Evolutionary conservation across 2,329 filamentous ascomycete species (phyloP), one percentile per base, ranked within the genome.

Genomic region (Botrytis sinoallii): DNA sequence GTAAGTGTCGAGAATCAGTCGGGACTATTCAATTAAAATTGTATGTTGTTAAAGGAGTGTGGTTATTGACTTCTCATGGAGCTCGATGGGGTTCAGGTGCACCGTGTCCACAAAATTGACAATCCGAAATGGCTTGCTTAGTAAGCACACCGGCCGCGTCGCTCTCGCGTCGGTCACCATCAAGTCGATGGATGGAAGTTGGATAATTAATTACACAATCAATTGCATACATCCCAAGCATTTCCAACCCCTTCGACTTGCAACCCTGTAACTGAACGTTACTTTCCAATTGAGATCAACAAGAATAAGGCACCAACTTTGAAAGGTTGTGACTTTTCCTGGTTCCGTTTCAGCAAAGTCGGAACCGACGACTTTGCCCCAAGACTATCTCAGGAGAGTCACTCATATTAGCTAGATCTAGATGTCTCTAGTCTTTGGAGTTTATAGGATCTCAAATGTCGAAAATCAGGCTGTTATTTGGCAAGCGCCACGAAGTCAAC

Each of bases 61-160:
- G 52, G 52, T 68, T 42, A n/a, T 70, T 70, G 52, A 46, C 18
- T 70, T 70, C 20, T 70, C 38, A 38, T 70, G 67, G 5, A 61
- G 67, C 67, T 60, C 22, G 38, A 59, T 55, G 65, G 65, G 38
- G 38, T 29, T 55, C 67, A 60, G 67, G 38, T 70, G 67, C 55
- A 59, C 25, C 67, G 67, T 70, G 67, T 70, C 67, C 67, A 70
- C 67, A 70, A 70, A 35, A 29, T 69, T 69, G 67, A 14, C 67
- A n/a, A 18, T 32, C n/a, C n/a, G 16, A 29, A 9, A 55, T 68
- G 20, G 22, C 18, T n/a, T n/a, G 46, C 38, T 69, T 73, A 52
- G 46, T 73, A 59, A 71, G 20, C 72, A 46, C 22, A n/a, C 8
- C 18, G 7, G 12, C 64, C 16, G 18, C 63, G 44, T 66, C 14